A percentile compares a stretch with the other conserved stretches of the same genome.
phyloP scores from a whole-genome alignment of 2,329 filamentous ascomycete genomes.

The Talaromyces sp. region DNA sequence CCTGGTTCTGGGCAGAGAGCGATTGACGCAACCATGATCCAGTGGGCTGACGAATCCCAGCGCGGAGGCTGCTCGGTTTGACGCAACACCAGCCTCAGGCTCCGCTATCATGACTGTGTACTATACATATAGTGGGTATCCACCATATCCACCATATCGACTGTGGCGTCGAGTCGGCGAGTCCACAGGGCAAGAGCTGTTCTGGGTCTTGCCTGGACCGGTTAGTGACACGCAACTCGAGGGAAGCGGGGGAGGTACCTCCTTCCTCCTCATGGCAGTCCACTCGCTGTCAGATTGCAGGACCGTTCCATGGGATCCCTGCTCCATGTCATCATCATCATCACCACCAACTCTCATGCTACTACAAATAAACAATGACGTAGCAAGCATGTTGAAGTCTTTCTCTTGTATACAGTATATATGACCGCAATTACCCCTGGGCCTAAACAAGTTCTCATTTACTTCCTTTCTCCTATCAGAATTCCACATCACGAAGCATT shows the following conservation, averaged over 20 bases:
- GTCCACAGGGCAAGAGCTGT: background rate
- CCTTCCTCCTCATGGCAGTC: no score
- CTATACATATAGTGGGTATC: no score
- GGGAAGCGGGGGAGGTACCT: background rate
- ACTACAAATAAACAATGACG: background rate
- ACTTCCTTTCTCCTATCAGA: background rate
- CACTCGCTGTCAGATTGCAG: background rate
- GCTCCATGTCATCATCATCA: conserved; percentile 3
- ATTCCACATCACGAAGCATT: background rate
- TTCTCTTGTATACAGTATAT: background rate
- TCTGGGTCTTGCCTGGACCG: background rate
- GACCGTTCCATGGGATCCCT: background rate
- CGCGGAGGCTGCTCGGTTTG: background rate
- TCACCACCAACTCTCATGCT: no score
- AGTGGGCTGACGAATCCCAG: background rate
- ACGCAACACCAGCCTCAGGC: background rate
- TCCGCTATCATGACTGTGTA: no score
- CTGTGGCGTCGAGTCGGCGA: background rate
- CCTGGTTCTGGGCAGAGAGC: background rate
- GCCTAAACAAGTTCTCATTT: background rate
- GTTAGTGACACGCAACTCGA: background rate
- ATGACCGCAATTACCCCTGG: background rate
- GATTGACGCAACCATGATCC: background rate
- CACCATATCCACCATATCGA: background rate
- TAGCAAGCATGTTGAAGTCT: background rate